Percentiles rank a stretch among this genome's conserved stretches.
Conservation (phyloP, 2,329 filamentous ascomycete species). For the Neospermospora avenae region DNA sequence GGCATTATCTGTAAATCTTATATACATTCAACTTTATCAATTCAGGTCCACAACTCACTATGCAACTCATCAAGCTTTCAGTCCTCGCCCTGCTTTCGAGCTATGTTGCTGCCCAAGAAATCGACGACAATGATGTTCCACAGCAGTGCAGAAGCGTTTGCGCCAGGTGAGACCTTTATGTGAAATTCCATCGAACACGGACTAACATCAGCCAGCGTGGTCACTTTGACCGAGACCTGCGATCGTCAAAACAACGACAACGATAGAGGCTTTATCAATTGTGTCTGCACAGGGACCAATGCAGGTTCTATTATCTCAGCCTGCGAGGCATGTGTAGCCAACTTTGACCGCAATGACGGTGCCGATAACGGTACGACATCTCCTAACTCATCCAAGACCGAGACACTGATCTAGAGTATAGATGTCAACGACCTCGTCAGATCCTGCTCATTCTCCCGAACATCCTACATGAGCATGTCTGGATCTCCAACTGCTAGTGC, state of each 20-base stretch:
- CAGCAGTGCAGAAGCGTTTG: slow-evolving; percentile 1
- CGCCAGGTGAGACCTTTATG: neutral
- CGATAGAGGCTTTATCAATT: neutral
- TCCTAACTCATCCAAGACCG: too few relatives aligned
- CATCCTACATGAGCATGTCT: neutral
- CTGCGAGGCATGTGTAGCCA: slow-evolving; percentile 8
- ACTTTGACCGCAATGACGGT: slow-evolving; percentile 4
- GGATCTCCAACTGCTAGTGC: neutral
- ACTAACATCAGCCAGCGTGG: neutral
- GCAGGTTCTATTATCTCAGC: neutral
- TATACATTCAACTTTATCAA: neutral
- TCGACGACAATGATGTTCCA: slow-evolving; percentile 7
- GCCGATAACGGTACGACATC: neutral
- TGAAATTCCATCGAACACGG: neutral
- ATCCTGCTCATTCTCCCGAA: slow-evolving; percentile 6
- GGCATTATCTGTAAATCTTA: neutral
- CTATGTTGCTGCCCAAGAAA: slow-evolving; percentile 4
- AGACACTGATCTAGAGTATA: neutral
- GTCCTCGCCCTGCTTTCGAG: slow-evolving; percentile 4
- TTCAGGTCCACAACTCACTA: neutral
- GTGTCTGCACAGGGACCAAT: slow-evolving; percentile 1
- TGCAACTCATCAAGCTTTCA: slow-evolving; percentile 9
- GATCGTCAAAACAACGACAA: slow-evolving; percentile 3
- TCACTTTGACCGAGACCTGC: slow-evolving; percentile 1
- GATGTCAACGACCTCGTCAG: slow-evolving; percentile 9